Conservation (phyloP, 2,329 filamentous ascomycete genomes). For the Epichloe sylvatica region DNA sequence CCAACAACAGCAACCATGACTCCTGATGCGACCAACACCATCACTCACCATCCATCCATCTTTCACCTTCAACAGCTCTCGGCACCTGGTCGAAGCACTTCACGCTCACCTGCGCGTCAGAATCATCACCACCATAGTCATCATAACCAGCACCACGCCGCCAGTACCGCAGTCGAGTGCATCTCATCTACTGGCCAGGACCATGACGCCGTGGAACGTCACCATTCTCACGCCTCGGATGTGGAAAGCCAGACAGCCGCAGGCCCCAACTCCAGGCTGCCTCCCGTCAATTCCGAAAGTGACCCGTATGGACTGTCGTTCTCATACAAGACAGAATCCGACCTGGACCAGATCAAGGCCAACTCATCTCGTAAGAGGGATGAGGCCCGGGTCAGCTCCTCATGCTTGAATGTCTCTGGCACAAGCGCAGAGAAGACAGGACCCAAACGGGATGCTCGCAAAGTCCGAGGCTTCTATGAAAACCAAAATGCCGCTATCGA, state of each 20-base stretch:
- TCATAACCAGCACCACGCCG: slow-evolving; percentile 17
- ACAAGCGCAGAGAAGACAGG: slow-evolving; percentile 5
- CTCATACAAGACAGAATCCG: slow-evolving; percentile 61
- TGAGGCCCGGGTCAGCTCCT: slow-evolving; percentile 15
- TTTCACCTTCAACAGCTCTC: slow-evolving; percentile 26
- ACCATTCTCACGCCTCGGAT: slow-evolving; percentile 26
- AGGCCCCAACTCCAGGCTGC: slow-evolving; percentile 29
- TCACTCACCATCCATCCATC: slow-evolving; percentile 31
- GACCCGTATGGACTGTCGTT: slow-evolving; percentile 73
- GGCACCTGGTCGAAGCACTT: slow-evolving; percentile 14
- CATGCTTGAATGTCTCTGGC: background rate
- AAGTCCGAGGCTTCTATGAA: slow-evolving; percentile 71
- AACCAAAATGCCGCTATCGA: slow-evolving; percentile 89
- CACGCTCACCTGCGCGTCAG: slow-evolving; percentile 12
- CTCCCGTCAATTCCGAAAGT: slow-evolving; percentile 46
- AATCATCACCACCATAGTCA: slow-evolving; percentile 3
- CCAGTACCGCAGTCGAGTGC: slow-evolving; percentile 33
- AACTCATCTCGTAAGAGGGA: slow-evolving; percentile 68
- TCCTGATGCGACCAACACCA: slow-evolving; percentile 26
- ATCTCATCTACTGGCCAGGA: slow-evolving; percentile 18
- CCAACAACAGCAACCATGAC: slow-evolving; percentile 19
- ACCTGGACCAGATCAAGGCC: slow-evolving; percentile 64
- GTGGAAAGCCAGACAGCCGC: slow-evolving; percentile 34
- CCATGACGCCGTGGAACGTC: slow-evolving; percentile 28
- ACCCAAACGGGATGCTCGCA: slow-evolving; percentile 29